Evolutionary conservation across 371 early-diverging fungal species (phyloP).

Genomic region (Mortierella sp.): DNA sequence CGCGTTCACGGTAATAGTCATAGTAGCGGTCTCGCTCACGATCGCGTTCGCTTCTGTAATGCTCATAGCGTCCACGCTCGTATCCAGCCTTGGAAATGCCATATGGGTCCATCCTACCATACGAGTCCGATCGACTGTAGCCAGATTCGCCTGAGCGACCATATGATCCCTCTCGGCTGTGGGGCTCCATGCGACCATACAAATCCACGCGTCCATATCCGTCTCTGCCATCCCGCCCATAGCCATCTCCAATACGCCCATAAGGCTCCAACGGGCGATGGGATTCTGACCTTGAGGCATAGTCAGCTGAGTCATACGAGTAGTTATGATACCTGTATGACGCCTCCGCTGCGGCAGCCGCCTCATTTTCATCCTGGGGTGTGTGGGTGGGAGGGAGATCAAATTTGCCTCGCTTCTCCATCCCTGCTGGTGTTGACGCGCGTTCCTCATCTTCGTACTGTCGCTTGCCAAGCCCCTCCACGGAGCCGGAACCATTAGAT

Average conservation of each 20-base stretch:
- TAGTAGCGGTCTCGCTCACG: conserved; percentile 49
- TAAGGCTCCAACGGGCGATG: conserved; percentile 41
- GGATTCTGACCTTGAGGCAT: conserved; percentile 24
- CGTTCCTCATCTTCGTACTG: conserved; percentile 54
- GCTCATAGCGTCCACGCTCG: conserved; percentile 51
- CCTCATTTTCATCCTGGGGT: conserved; percentile 18
- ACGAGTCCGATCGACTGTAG: conserved; percentile 40
- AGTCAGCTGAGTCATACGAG: conserved; percentile 39
- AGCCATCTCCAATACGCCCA: conserved; percentile 21
- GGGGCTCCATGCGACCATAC: conserved; percentile 37
- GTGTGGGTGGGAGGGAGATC: conserved; percentile 18
- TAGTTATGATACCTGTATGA: conserved; percentile 21
- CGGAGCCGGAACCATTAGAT: conserved; percentile 48
- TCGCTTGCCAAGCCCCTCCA: conserved; percentile 40
- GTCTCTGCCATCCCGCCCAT: conserved; percentile 39
- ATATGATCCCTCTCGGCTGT: conserved; percentile 41
- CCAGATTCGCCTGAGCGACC: conserved; percentile 33
- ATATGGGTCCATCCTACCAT: conserved; percentile 37
- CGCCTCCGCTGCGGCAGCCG: conserved; percentile 6
- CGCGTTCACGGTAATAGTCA: conserved; percentile 47
- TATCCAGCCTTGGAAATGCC: conserved; percentile 36
- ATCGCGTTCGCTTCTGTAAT: conserved; percentile 48
- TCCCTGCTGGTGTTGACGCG: conserved; percentile 52
- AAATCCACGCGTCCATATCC: conserved; percentile 32
- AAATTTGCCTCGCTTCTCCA: conserved; percentile 51